A percentile compares a stretch with the other conserved stretches of the same genome.
Conservation (phyloP, 1,284 basidiomycete genomes). For the Moesziomyces parantarcticus region DNA sequence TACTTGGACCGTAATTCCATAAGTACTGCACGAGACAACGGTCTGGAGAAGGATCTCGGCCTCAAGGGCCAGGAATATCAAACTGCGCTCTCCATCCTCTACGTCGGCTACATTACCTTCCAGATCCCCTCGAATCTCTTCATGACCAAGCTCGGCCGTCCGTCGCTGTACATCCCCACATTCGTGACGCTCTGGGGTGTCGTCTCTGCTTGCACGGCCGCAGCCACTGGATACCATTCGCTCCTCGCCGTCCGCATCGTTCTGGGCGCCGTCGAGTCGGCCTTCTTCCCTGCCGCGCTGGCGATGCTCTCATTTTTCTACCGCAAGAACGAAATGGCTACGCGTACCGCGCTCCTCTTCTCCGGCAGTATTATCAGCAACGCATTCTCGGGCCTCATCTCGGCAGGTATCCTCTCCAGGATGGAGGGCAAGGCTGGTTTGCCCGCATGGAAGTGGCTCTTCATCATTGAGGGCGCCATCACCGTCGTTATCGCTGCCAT, state of each 20-base stretch:
- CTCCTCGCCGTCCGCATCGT: slow-evolving; percentile 64
- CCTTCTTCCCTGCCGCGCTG: slow-evolving; percentile 62
- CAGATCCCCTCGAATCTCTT: slow-evolving; percentile 75
- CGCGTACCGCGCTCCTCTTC: slow-evolving; percentile 66
- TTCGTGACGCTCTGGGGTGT: slow-evolving; percentile 56
- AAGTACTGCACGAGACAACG: slow-evolving; percentile 41
- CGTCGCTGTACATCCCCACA: slow-evolving; percentile 59
- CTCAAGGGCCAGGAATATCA: slow-evolving; percentile 51
- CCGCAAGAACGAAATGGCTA: slow-evolving; percentile 66
- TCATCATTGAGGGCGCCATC: slow-evolving; percentile 54
- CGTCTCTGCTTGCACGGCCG: slow-evolving; percentile 55
- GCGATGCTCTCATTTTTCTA: slow-evolving; percentile 68
- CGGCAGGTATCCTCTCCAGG: slow-evolving; percentile 42
- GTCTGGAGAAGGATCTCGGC: slow-evolving; percentile 57
- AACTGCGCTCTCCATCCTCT: slow-evolving; percentile 78
- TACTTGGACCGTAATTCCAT: slow-evolving; percentile 31
- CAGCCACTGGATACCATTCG: slow-evolving; percentile 60
- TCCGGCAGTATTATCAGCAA: slow-evolving; percentile 56
- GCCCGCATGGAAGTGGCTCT: slow-evolving; percentile 58
- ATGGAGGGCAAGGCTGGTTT: slow-evolving; percentile 40
- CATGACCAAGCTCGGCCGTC: slow-evolving; percentile 61
- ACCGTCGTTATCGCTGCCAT: slow-evolving; percentile 36
- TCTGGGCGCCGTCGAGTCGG: slow-evolving; percentile 63
- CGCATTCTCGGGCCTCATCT: slow-evolving; percentile 58
- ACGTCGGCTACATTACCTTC: slow-evolving; percentile 82